These are phyloP conservation scores for Fusarium oligoseptatum DNA, from an alignment of 2,329 filamentous ascomycete species.

Conservation along the genomic window DNA sequence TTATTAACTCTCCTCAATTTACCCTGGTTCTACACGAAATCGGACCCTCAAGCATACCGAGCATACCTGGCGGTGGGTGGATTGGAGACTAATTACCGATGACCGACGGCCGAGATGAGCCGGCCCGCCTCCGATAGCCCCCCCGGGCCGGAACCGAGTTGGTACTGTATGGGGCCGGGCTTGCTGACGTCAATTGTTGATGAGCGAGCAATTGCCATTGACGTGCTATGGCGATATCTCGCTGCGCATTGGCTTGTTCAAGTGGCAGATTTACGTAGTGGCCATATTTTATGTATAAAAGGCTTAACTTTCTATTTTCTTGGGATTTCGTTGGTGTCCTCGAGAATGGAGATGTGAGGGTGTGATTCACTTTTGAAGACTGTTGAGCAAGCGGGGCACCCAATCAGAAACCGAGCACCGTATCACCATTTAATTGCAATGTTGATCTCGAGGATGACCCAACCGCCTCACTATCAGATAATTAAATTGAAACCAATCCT, in stretches of 20 bases:
- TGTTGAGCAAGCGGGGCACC: neutral
- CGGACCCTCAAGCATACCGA: slow-evolving; percentile 7
- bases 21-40: slow-evolving; percentile 14
- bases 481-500: neutral
- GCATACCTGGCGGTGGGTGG: slow-evolving; percentile 11
- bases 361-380: neutral
- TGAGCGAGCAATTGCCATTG: neutral
- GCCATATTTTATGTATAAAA: neutral
- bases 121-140: slow-evolving; percentile 18
- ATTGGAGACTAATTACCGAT: slow-evolving; percentile 26
- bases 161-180: slow-evolving; percentile 20
- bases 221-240: neutral
- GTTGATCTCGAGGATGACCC: neutral
- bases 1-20: slow-evolving; percentile 44
- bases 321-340: neutral
- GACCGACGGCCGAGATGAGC: slow-evolving; percentile 30
- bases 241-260: neutral
- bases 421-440: neutral
- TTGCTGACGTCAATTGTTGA: slow-evolving; percentile 20
- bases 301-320: neutral
- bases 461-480: neutral
- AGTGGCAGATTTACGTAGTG: neutral
- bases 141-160: slow-evolving; percentile 28
- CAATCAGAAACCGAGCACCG: neutral
- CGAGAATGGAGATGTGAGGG: neutral